These are phyloP conservation scores for Acarospora socialis DNA, from an alignment of 2,329 filamentous ascomycete species.

Conservation along the genomic window DNA sequence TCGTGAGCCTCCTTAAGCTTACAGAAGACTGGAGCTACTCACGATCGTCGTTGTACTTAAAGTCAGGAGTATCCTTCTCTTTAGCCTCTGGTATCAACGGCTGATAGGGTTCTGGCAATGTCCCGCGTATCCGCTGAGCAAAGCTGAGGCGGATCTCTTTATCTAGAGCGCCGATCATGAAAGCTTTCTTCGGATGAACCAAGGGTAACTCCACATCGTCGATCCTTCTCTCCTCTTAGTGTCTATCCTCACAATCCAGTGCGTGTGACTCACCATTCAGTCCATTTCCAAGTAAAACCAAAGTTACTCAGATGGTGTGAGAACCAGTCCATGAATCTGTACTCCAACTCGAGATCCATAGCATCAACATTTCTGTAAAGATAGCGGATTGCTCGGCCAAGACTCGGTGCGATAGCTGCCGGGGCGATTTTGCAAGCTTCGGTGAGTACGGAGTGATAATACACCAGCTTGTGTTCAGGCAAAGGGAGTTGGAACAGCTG, in stretches of 20 bases:
- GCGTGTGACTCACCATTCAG: conserved; percentile 56
- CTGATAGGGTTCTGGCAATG: conserved; percentile 72
- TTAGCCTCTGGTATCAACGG: conserved; percentile 69
- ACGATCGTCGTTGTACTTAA: conserved; percentile 73
- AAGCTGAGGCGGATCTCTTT: conserved; percentile 97
- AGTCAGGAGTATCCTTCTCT: conserved; percentile 89
- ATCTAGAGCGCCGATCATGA: conserved; percentile 79
- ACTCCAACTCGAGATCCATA: conserved; percentile 74
- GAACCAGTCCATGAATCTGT: conserved; percentile 95
- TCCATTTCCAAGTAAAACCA: conserved; percentile 99
- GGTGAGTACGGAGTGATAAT: conserved; percentile 89
- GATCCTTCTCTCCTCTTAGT: conserved; percentile 34
- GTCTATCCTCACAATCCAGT: not conserved
- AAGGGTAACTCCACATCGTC: conserved; percentile 67
- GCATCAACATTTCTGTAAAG: conserved; percentile 69
- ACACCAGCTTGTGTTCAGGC: conserved; percentile 86
- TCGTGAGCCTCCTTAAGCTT: no score
- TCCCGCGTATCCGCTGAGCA: conserved; percentile 88
- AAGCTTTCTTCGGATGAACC: conserved; percentile 79
- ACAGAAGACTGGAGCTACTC: conserved; percentile 23
- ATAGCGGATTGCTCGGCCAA: conserved; percentile 84
- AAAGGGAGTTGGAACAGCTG: conserved; percentile 79
- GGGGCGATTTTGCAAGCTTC: conserved; percentile 93
- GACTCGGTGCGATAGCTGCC: conserved; percentile 84
- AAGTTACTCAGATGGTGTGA: conserved; percentile 97